These are phyloP conservation scores for Voacanga thouarsii DNA, from an alignment of 257 asterid genomes.

Conservation along the genomic window DNA sequence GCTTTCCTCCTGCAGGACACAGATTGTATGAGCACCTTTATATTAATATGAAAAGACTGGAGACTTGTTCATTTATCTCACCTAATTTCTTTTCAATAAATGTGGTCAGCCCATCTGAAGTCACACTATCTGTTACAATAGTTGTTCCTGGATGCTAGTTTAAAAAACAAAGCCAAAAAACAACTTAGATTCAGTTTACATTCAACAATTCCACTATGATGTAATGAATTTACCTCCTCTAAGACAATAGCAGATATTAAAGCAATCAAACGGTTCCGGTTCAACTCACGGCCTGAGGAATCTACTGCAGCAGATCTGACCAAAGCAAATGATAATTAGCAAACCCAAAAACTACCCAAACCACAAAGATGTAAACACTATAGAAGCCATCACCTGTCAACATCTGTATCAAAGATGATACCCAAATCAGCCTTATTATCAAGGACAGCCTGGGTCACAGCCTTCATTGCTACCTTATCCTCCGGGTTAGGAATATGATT, in stretches of 20 bases:
- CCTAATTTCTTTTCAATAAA: conserved; percentile 93
- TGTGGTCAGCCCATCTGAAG: conserved; percentile 94
- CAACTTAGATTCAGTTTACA: conserved; percentile 20
- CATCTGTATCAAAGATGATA: conserved; percentile 97
- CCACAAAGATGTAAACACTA: conserved; percentile 13
- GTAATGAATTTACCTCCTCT: conserved; percentile 67
- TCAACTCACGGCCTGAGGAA: conserved; percentile 82
- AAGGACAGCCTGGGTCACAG: conserved; percentile 82
- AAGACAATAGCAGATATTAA: conserved; percentile 87
- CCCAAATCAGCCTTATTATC: conserved; percentile 92
- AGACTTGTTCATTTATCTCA: conserved; percentile 31
- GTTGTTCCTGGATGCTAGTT: conserved; percentile 95
- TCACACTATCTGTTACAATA: conserved; percentile 95
- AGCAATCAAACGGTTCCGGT: conserved; percentile 94
- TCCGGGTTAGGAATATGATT: conserved; percentile 99
- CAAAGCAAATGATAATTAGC: conserved; percentile 20
- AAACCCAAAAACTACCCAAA: conserved; percentile 13
- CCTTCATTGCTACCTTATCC: conserved; percentile 93
- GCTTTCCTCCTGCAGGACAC: conserved; percentile 75
- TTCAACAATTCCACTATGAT: conserved; percentile 11
- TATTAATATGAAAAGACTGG: conserved; percentile 10
- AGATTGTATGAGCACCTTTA: conserved; percentile 22
- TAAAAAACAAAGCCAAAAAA: conserved; percentile 21
- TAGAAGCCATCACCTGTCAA: conserved; percentile 65
- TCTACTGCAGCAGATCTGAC: conserved; percentile 99